These are phyloP conservation scores for Gaeumannomyces tritici DNA, from an alignment of 2,329 filamentous ascomycete genomes.

Conservation along the genomic window DNA sequence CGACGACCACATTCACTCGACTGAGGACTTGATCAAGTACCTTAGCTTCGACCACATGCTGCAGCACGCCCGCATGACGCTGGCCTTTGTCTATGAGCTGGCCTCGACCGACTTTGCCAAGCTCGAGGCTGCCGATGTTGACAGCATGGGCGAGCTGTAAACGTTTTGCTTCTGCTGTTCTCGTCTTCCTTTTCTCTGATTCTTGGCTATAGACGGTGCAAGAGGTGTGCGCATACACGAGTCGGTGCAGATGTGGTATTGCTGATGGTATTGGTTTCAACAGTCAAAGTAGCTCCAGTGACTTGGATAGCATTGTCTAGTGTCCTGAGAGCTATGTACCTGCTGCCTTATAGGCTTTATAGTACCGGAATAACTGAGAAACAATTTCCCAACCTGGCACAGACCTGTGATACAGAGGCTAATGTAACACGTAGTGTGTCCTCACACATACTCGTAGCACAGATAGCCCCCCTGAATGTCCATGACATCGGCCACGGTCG, in stretches of 20 bases:
- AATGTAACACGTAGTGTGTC: no score
- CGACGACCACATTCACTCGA: conserved; percentile 65
- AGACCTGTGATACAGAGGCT: no score
- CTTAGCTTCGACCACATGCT: conserved; percentile 58
- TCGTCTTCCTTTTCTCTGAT: background rate
- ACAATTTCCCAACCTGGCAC: no score
- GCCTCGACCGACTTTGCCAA: conserved; percentile 24
- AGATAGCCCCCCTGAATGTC: conserved; percentile 10
- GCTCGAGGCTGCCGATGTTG: conserved; percentile 14
- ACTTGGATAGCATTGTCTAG: background rate
- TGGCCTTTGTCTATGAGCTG: conserved; percentile 37
- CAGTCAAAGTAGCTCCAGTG: background rate
- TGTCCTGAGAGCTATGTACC: no score
- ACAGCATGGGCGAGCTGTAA: conserved; percentile 13
- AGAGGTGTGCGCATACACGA: background rate
- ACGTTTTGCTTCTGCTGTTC: background rate
- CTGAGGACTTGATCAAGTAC: conserved; percentile 60
- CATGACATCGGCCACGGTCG: conserved; percentile 10
- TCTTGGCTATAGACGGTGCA: background rate
- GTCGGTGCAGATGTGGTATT: background rate
- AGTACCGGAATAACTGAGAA: no score
- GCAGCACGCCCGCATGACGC: conserved; percentile 46
- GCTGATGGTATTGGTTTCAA: background rate
- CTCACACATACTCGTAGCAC: conserved; percentile 8
- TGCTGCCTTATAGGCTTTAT: no score